Evolutionary conservation across 768 basidiomycete genomes (phyloP).

Genomic region (Mycena alexandri): DNA sequence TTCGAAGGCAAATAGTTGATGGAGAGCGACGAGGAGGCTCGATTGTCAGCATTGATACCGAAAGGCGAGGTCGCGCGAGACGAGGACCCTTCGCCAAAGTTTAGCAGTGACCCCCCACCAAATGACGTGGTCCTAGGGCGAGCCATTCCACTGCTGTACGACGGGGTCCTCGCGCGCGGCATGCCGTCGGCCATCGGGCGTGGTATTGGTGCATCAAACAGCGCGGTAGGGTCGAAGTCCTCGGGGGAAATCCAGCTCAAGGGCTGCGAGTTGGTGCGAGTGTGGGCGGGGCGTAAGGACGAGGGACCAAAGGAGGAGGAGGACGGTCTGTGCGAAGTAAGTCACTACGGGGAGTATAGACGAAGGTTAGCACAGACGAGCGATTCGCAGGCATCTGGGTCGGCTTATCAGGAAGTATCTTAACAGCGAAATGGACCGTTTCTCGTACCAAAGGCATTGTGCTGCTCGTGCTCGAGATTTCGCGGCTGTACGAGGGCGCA

Average conservation of each 20-base stretch:
- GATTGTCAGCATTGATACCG: background rate
- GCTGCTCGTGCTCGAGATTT: constrained; percentile 21
- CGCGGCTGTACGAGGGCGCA: constrained; percentile 9
- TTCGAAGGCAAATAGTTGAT: constrained; percentile 32
- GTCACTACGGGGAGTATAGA: background rate
- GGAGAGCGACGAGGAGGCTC: constrained; percentile 22
- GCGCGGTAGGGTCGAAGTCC: constrained; percentile 21
- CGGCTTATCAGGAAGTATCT: background rate
- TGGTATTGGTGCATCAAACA: constrained; percentile 24
- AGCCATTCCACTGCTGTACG: background rate
- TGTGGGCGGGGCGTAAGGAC: constrained; percentile 5
- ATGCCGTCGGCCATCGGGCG: no score
- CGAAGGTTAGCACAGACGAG: constrained; percentile 11
- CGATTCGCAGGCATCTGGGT: constrained; percentile 12
- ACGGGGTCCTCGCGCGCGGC: constrained; percentile 1
- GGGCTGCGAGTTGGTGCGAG: background rate
- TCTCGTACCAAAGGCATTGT: constrained; percentile 27
- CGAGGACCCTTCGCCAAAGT: background rate
- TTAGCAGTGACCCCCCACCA: background rate
- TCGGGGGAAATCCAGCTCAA: constrained; percentile 33
- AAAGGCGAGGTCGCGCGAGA: background rate
- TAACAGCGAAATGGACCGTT: no score
- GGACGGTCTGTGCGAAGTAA: constrained; percentile 3
- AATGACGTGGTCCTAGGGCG: constrained; percentile 11
- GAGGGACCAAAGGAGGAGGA: constrained; percentile 6